A percentile compares a stretch with the other conserved stretches of the same genome.
These are phyloP conservation scores for Actinidia chinensis DNA, from an alignment of 179 eudicot genomes.

Conservation along the genomic window DNA sequence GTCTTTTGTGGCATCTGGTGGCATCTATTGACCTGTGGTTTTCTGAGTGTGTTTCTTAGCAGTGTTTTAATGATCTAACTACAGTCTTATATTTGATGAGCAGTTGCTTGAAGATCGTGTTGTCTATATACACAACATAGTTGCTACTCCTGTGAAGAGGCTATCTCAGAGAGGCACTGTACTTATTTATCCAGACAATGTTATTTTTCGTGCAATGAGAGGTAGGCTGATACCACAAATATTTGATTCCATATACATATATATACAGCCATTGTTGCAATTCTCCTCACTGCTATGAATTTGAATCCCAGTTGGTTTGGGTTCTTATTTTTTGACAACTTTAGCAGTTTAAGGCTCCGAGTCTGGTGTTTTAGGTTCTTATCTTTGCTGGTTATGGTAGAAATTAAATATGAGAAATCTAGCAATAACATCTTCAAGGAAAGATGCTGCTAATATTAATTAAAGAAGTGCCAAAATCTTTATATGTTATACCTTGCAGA, in stretches of 20 bases:
- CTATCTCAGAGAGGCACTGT: conserved; percentile 72
- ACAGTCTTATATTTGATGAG: not conserved
- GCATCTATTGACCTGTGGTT: conserved; percentile 21
- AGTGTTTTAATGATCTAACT: conserved; percentile 14
- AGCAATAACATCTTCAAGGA: no score
- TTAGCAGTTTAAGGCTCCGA: not conserved
- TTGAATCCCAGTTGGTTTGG: not conserved
- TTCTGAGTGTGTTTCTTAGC: not conserved
- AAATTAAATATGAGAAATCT: no score
- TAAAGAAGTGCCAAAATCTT: no score
- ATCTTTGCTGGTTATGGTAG: no score
- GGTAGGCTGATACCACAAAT: conserved; percentile 47
- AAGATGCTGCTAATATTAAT: no score
- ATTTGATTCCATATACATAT: not conserved
- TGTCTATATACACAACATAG: conserved; percentile 48
- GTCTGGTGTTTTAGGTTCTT: no score
- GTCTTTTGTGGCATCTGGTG: conserved; percentile 51
- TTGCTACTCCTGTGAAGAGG: conserved; percentile 65
- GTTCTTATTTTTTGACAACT: not conserved
- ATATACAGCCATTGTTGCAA: not conserved
- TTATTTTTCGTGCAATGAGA: conserved; percentile 58
- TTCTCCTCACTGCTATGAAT: conserved; percentile 1
- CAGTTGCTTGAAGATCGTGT: conserved; percentile 78
- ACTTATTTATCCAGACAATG: conserved; percentile 63
- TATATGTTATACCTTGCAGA: no score